Conservation (phyloP, 495 filamentous ascomycete species). For the Penicillium verhagenii region DNA sequence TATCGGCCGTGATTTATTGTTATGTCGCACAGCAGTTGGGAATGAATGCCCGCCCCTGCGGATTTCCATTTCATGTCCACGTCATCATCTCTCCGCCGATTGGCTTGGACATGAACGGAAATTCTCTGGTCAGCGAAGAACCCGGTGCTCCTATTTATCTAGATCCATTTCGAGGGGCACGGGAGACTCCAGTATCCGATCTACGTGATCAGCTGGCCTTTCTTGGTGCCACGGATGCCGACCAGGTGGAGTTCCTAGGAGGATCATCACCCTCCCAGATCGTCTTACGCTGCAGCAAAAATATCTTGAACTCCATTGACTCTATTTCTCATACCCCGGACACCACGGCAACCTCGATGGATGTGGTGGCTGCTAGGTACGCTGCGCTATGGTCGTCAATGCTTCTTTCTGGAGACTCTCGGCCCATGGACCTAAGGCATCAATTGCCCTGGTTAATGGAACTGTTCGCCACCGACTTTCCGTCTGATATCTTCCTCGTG, state of each 20-base stretch:
- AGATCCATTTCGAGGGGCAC: conserved; percentile 73
- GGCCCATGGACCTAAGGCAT: conserved; percentile 55
- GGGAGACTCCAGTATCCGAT: conserved; percentile 59
- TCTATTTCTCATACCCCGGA: conserved; percentile 30
- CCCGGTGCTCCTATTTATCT: conserved; percentile 66
- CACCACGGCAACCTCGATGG: conserved; percentile 28
- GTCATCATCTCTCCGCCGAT: conserved; percentile 62
- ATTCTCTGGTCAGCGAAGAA: conserved; percentile 43
- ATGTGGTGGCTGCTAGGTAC: conserved; percentile 71
- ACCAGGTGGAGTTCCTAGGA: conserved; percentile 57
- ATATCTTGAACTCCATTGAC: conserved; percentile 67
- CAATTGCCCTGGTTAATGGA: conserved; percentile 67
- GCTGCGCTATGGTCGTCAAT: conserved; percentile 76
- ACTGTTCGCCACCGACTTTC: conserved; percentile 60
- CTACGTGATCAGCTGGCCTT: conserved; percentile 60
- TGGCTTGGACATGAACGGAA: conserved; percentile 63
- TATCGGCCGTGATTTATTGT: conserved; percentile 74
- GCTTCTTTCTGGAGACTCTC: conserved; percentile 51
- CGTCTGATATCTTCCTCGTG: conserved; percentile 62
- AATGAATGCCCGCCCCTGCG: conserved; percentile 68
- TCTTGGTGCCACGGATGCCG: conserved; percentile 55
- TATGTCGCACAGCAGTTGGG: conserved; percentile 63
- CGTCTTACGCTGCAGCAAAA: conserved; percentile 72
- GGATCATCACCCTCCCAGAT: conserved; percentile 62
- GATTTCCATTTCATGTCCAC: conserved; percentile 78